Conservation (phyloP, 495 filamentous ascomycete species). For the Aspergillus baeticus region DNA sequence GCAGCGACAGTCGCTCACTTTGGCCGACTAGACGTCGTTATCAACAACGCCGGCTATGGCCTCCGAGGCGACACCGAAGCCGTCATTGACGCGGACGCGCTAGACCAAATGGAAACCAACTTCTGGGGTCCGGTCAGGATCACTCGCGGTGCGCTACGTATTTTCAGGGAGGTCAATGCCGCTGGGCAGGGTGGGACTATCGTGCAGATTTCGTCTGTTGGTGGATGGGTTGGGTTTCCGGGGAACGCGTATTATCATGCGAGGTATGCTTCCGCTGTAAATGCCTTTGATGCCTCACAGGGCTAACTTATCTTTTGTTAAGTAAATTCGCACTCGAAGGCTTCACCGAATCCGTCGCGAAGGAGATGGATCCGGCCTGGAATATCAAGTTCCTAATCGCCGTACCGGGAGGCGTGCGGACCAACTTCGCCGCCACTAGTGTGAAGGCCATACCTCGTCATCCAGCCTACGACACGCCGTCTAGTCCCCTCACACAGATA, state of each 20-base stretch:
- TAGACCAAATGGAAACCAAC: slow-evolving; percentile 48
- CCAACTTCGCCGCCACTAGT: slow-evolving; percentile 20
- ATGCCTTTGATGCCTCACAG: neutral
- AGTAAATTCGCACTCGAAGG: slow-evolving; percentile 56
- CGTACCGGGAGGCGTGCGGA: slow-evolving; percentile 24
- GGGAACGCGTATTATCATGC: slow-evolving; percentile 54
- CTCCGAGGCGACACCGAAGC: slow-evolving; percentile 47
- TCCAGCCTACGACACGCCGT: slow-evolving; percentile 21
- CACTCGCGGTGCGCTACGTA: slow-evolving; percentile 41
- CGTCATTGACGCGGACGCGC: slow-evolving; percentile 35
- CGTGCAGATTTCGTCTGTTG: slow-evolving; percentile 53
- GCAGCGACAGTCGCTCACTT: slow-evolving; percentile 30
- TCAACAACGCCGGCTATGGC: slow-evolving; percentile 37
- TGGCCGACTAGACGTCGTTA: slow-evolving; percentile 23
- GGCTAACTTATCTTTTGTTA: no score
- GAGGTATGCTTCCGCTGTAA: no score
- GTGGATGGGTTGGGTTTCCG: slow-evolving; percentile 45
- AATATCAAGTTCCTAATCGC: slow-evolving; percentile 27
- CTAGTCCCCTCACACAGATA: slow-evolving; percentile 17
- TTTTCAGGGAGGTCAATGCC: slow-evolving; percentile 33
- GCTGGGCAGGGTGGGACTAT: slow-evolving; percentile 47
- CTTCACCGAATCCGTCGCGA: slow-evolving; percentile 51
- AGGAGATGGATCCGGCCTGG: slow-evolving; percentile 53
- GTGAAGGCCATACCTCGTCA: slow-evolving; percentile 17
- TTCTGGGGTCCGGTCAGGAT: slow-evolving; percentile 53